Evolutionary conservation across 2,329 filamentous ascomycete species (phyloP), one percentile per base, ranked within the genome.

Genomic region (Microcyclospora tardicrescens): DNA sequence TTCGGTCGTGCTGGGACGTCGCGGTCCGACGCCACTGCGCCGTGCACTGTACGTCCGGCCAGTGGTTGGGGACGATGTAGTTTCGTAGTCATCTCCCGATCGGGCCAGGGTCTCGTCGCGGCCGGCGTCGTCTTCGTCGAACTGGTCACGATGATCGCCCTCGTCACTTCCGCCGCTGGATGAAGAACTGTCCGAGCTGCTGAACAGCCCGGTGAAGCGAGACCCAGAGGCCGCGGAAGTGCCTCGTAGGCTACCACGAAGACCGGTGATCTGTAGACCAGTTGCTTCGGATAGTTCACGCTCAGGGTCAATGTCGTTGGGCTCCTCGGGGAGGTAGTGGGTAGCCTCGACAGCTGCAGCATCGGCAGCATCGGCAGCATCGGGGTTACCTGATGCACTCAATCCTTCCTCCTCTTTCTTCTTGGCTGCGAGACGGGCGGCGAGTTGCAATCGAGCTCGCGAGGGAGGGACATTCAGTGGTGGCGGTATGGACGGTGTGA

Each of bases 381-480:
- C 57, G 0, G 56, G 56, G 38, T 56, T 54, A 24, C 47, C 44
- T 2, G 38, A 44, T 37, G 54, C 52, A 5, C 55, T 53, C 15
- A 56, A 53, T 6, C 48, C 44, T 34, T 44, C 41, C 13, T 45
- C 43, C 29, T 49, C 46, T 28, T 51, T 46, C 35, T 64, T 63
- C 32, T 60, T 84, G 75, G 53, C 59, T 2, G 66, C 66, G 11
- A 96, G 71, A 10, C 87, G 77, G 10, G 84, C 83, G n/a, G 86
- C 87, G n/a, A 96, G 73, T 60, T 93, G 85, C 39, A 85, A 72
- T 36, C 89, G 77, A 6, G 89, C 89, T 37, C 89, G 77, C 6
- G 85, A 93, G 2, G 89, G 87, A 1, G 83, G 79, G 28, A 89
- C 78, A 58, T 89, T 91, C 53, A 94, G 68, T 10, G 86, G 84